Evolutionary conservation across 345 rosid species (phyloP), one percentile per base, ranked within the genome.

Genomic region (Brassica incana): DNA sequence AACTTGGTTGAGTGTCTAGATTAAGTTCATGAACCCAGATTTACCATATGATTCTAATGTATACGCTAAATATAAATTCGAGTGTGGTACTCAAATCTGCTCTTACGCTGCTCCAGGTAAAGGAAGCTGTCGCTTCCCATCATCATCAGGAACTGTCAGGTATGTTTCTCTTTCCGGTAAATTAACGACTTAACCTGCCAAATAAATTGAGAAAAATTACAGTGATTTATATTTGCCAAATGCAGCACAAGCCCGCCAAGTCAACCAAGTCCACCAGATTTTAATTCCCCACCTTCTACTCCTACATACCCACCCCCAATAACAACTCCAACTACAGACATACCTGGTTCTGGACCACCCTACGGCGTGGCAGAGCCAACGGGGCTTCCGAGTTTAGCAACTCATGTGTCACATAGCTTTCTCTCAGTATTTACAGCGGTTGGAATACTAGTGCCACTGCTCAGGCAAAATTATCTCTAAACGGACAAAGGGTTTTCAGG

Each of bases 321-420:
- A 64, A 65, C 75, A 35, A 75, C 83, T 48, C 88, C 90, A 59
- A 29, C 81, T 5, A 69, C 83, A 36, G 84, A 80, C 12, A 76
- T 69, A 62, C 87, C 95, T 16, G 85, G 88, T 43, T 85, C 87
- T 48, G 84, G 90, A 60, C 65, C 89, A 50, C 80, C 85, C 23
- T 92, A 66, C 4, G 95, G 97, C 2, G 87, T 88, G 52, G 90
- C 90, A 62, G 97, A 88, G 84, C 98, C 99, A 70, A 85, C 92
- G 8, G 92, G 97, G 54, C 84, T 81, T 64, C 98, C 98, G 36
- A 95, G 79, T 86, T 90, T 97, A 64, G 91, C 99, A 73, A 80
- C 80, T 77, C 71, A 82, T 25, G 48, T 83, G 38, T 82, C 90
- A 52, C 72, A 70, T 79, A 79, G 83, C 84, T 71, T 77, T 52